Evolutionary conservation across 768 basidiomycete genomes (phyloP), one percentile per base, ranked within the genome.

Genomic region (Trametes cubensis): DNA sequence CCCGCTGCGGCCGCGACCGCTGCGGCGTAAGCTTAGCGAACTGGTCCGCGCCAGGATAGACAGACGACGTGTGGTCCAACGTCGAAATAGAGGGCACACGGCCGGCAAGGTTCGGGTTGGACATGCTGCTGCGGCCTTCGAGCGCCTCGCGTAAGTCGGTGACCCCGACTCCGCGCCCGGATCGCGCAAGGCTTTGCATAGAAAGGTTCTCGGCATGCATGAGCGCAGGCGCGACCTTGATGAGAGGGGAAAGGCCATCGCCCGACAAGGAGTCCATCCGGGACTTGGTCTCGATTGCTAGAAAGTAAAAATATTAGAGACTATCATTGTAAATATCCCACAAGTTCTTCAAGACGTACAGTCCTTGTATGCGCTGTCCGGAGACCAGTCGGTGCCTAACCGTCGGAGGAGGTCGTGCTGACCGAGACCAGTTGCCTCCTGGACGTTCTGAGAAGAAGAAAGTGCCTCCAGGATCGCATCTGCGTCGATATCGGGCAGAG

Each of bases 201-300:
- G 95, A 96, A 38, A 92, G 79, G 72, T 96, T 96, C 68, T 95
- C 91, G 55, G 92, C 90, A 66, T 91, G 88, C 92, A 95, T 96
- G 63, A 96, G 78, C 17, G 89, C 87, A 38, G 92, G 92, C 6
- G 92, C 89, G 38, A 94, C 85, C 71, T 86, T 91, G 55, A 92
- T 81, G 45, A 94, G 80, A 3, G 90, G 88, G 2, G 89, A 85
- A 42, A 88, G 76, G 15, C 85, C 85, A 66, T 93, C 90, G 58
- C 83, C 83, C 23, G 88, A 80, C 21, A 83, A 81, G 10, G 79
- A 69, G 21, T 92, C 86, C 61, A 82, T 85, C 14, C 73, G 74
- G 14, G 78, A 74, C 15, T 81, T 78, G 52, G 77, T 77, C 67
- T 89, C 87, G 34, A 84, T 76, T 11, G 87, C 88, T 88, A 64